These are phyloP conservation scores for Malus sieversii DNA, from an alignment of 306 rosid genomes.

Conservation along the genomic window DNA sequence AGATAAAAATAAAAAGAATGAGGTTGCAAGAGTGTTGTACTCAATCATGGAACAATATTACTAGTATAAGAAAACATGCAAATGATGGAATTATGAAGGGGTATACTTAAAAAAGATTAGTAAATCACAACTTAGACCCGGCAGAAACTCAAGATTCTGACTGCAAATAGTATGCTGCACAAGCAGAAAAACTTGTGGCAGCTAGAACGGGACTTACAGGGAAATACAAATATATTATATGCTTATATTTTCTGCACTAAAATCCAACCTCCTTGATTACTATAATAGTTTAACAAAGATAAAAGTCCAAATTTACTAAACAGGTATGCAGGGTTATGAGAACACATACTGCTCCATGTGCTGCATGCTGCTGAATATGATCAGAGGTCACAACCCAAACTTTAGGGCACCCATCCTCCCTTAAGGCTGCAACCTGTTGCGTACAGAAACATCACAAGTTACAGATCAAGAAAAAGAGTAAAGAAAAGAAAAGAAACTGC, in stretches of 20 bases:
- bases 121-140: not conserved
- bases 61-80: too few species aligned
- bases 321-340: constrained; percentile 17
- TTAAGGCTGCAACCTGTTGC: constrained; percentile 69
- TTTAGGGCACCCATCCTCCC: constrained; percentile 88
- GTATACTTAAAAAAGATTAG: too few species aligned
- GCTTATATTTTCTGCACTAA: not conserved
- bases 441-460: constrained; percentile 6
- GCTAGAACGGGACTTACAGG: not conserved
- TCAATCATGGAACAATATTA: not conserved
- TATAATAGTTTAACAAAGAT: not conserved
- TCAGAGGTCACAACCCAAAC: constrained; percentile 98
- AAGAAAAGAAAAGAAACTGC: not conserved
- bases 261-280: not conserved
- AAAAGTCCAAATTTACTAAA: not conserved
- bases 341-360: constrained; percentile 72
- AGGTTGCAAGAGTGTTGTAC: not conserved
- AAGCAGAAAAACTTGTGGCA: not conserved
- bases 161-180: not conserved
- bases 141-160: not conserved
- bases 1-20: too few species aligned
- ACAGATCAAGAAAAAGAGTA: not conserved
- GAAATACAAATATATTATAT: not conserved
- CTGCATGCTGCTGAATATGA: constrained; percentile 71
- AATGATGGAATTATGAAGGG: too few species aligned